Evolutionary conservation across 1,139 yeast species (phyloP).

Genomic region (Kurtzmaniella quercitrusa): DNA sequence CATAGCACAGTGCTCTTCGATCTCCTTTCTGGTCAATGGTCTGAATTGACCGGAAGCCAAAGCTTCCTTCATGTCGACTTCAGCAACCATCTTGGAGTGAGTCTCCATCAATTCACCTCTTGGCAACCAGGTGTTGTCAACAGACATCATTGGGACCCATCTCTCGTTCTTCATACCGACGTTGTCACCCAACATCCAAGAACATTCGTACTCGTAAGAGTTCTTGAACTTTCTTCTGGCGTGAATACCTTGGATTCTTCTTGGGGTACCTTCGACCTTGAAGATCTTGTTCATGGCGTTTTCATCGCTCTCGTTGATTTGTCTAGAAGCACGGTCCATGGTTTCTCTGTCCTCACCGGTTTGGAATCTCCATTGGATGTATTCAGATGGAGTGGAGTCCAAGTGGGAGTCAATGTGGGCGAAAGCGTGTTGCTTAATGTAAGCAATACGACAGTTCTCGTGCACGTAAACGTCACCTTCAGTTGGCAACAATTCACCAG

Average conservation of each 20-base stretch:
- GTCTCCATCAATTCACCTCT: conserved; percentile 99
- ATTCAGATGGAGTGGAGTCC: conserved; percentile 99
- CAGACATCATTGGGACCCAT: conserved; percentile 99
- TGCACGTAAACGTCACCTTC: conserved; percentile 98
- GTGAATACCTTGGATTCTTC: conserved; percentile 94
- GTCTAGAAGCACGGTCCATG: conserved; percentile 99
- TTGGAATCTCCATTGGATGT: conserved; percentile 99
- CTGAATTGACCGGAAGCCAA: conserved; percentile 99
- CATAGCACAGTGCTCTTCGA: conserved; percentile 97
- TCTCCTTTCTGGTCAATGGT: conserved; percentile 99
- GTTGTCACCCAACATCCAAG: conserved; percentile 96
- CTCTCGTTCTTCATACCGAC: conserved; percentile 98
- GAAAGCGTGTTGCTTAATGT: conserved; percentile 99
- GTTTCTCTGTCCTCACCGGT: conserved; percentile 99
- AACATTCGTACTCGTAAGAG: conserved; percentile 99
- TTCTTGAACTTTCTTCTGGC: conserved; percentile 99
- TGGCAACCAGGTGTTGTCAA: conserved; percentile 99
- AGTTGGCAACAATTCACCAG: conserved; percentile 99
- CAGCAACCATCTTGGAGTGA: conserved; percentile 98
- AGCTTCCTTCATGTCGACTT: conserved; percentile 99
- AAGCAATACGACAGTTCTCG: conserved; percentile 99
- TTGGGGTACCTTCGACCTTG: conserved; percentile 97
- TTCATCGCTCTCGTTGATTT: conserved; percentile 95
- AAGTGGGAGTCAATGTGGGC: conserved; percentile 98
- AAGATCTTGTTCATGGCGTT: conserved; percentile 98